These are phyloP conservation scores for Ustilago loliicola DNA, from an alignment of 1,284 basidiomycete genomes.

Conservation along the genomic window DNA sequence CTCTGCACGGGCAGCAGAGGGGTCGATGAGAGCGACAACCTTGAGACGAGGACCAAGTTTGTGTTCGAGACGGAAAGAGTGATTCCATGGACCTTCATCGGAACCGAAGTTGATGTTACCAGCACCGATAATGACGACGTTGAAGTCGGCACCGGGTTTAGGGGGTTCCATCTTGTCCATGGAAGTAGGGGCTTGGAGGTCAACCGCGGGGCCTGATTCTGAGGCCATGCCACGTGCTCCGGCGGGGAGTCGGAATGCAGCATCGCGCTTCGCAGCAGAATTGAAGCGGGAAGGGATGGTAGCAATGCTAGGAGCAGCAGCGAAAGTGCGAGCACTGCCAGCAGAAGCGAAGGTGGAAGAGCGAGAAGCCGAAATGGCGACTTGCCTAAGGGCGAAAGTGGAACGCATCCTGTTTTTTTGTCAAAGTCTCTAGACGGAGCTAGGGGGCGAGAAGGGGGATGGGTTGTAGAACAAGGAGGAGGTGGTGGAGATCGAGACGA, in stretches of 20 bases:
- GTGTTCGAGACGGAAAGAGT: slow-evolving; percentile 70
- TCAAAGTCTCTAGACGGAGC: not conserved
- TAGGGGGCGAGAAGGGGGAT: not conserved
- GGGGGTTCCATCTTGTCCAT: slow-evolving; percentile 70
- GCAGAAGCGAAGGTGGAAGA: slow-evolving; percentile 28
- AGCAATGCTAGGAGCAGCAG: slow-evolving; percentile 18
- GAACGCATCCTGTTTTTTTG: slow-evolving; percentile 46
- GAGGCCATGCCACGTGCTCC: slow-evolving; percentile 31
- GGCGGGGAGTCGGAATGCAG: slow-evolving; percentile 13
- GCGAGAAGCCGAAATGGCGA: slow-evolving; percentile 46
- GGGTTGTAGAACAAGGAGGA: too few relatives aligned
- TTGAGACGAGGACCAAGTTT: slow-evolving; percentile 97
- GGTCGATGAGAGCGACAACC: slow-evolving; percentile 94
- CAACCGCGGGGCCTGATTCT: slow-evolving; percentile 43
- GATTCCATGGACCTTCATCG: slow-evolving; percentile 70
- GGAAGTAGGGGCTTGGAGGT: slow-evolving; percentile 61
- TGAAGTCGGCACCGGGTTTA: slow-evolving; percentile 68
- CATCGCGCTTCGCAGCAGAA: slow-evolving; percentile 29
- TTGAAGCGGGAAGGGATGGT: slow-evolving; percentile 18
- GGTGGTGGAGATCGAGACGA: slow-evolving; percentile 9
- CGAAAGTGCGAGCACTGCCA: slow-evolving; percentile 18
- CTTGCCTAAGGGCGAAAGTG: slow-evolving; percentile 42
- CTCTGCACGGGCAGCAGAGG: slow-evolving; percentile 83
- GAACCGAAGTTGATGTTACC: slow-evolving; percentile 69
- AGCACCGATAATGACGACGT: slow-evolving; percentile 69